Conservation (phyloP, 75 land plant species). For the Adiantum capillusveneris region DNA sequence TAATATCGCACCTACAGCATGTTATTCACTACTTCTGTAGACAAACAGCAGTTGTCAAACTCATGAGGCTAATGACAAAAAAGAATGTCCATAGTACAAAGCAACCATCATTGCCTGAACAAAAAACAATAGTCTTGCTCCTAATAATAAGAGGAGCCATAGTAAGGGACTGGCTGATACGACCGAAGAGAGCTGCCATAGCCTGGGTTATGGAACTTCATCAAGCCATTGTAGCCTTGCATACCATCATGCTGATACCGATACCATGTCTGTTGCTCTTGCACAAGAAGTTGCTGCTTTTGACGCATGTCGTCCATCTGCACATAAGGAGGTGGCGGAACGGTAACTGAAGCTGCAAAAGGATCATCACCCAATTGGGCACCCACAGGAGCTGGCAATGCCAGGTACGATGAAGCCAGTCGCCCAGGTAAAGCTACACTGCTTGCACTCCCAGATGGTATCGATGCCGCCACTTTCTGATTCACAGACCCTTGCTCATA, state of each 20-base stretch:
- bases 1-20: too few relatives aligned
- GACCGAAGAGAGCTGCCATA: not conserved
- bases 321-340: conserved; percentile 85
- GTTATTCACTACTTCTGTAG: too few relatives aligned
- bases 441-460: conserved; percentile 72
- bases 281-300: conserved; percentile 65
- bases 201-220: conserved; percentile 28
- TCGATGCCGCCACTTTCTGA: conserved; percentile 34
- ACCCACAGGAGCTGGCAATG: conserved; percentile 77
- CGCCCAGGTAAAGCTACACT: conserved; percentile 65
- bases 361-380: conserved; percentile 52
- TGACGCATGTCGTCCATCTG: conserved; percentile 82
- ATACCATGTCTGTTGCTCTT: conserved; percentile 81
- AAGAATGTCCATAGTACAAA: too few relatives aligned
- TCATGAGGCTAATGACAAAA: too few relatives aligned
- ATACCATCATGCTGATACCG: conserved; percentile 84
- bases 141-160: too few relatives aligned
- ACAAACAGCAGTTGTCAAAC: too few relatives aligned
- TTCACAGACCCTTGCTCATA: conserved; percentile 68
- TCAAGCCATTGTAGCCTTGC: conserved; percentile 67
- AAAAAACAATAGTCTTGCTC: too few relatives aligned
- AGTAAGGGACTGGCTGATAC: too few relatives aligned
- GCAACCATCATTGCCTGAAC: too few relatives aligned
- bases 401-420: conserved; percentile 38
- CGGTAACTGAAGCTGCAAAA: conserved; percentile 61